A percentile compares a stretch with the other conserved stretches of the same genome.
phyloP scores from a whole-genome alignment of 2,329 filamentous ascomycete genomes.

The Acrodontium crateriforme region DNA sequence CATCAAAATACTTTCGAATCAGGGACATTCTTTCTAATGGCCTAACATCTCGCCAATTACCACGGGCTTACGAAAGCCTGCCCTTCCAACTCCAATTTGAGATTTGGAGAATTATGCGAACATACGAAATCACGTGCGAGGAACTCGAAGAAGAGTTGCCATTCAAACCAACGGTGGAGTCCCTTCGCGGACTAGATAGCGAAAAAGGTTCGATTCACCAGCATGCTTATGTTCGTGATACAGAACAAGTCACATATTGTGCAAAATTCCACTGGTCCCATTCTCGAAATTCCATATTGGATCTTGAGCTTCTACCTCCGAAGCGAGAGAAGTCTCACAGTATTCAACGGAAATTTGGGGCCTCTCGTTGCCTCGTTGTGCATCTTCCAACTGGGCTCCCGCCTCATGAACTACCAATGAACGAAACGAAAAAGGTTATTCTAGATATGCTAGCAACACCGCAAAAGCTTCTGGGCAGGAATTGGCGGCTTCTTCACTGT shows the following conservation, averaged over 20 bases:
- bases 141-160: neutral
- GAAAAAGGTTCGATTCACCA: neutral
- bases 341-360: conserved; percentile 18
- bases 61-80: neutral
- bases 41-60: neutral
- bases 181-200: neutral
- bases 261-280: neutral
- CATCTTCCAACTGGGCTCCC: conserved; percentile 19
- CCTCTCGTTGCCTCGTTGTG: conserved; percentile 30
- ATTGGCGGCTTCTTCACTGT: conserved; percentile 27
- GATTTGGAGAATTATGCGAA: neutral
- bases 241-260: neutral
- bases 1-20: neutral
- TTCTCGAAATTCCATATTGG: conserved; percentile 8
- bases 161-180: no score
- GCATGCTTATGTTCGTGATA: neutral
- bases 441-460: conserved; percentile 22
- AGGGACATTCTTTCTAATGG: neutral
- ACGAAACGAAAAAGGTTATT: conserved; percentile 11
- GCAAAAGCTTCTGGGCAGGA: conserved; percentile 27
- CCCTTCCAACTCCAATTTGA: neutral
- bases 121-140: neutral
- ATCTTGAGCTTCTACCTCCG: conserved; percentile 10
- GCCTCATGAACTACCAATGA: conserved; percentile 7
- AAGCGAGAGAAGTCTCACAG: conserved; percentile 9